Evolutionary conservation across 768 basidiomycete species (phyloP).

Genomic region (Mycena olivaceomarginata): DNA sequence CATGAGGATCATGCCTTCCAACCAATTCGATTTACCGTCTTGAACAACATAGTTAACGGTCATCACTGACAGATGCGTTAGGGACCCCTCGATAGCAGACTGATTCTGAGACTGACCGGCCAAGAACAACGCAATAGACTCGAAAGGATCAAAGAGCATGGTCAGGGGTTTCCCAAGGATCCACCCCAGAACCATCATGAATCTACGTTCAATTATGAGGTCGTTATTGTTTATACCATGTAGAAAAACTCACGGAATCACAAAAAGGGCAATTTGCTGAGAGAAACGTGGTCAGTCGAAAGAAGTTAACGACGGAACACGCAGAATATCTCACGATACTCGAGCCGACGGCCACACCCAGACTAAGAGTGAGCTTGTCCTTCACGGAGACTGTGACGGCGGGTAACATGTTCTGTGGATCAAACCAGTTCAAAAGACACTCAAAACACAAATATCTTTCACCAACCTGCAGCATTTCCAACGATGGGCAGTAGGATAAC

Average conservation of each 20-base stretch:
- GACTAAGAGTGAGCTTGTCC: conserved; percentile 89
- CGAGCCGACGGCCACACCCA: conserved; percentile 93
- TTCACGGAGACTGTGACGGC: conserved; percentile 95
- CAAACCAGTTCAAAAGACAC: background rate
- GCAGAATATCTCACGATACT: conserved; percentile 75
- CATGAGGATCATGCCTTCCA: conserved; percentile 85
- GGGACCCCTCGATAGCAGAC: background rate
- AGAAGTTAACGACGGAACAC: background rate
- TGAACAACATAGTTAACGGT: conserved; percentile 89
- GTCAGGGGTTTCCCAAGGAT: conserved; percentile 86
- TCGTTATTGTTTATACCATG: background rate
- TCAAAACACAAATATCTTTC: conserved; percentile 22
- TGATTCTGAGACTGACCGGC: conserved; percentile 50
- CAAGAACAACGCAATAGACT: conserved; percentile 77
- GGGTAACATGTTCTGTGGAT: conserved; percentile 83
- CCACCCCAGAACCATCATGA: conserved; percentile 89
- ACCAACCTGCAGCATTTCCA: conserved; percentile 87
- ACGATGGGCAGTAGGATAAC: conserved; percentile 94
- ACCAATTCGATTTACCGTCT: conserved; percentile 90
- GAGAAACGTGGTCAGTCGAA: conserved; percentile 20
- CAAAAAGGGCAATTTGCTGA: conserved; percentile 89
- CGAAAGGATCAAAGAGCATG: conserved; percentile 92
- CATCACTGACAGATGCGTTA: conserved; percentile 69
- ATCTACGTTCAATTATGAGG: conserved; percentile 57
- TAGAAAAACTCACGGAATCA: conserved; percentile 79